Conservation (phyloP, 2,329 filamentous ascomycete species). For the Verticillium albo-atrum region DNA sequence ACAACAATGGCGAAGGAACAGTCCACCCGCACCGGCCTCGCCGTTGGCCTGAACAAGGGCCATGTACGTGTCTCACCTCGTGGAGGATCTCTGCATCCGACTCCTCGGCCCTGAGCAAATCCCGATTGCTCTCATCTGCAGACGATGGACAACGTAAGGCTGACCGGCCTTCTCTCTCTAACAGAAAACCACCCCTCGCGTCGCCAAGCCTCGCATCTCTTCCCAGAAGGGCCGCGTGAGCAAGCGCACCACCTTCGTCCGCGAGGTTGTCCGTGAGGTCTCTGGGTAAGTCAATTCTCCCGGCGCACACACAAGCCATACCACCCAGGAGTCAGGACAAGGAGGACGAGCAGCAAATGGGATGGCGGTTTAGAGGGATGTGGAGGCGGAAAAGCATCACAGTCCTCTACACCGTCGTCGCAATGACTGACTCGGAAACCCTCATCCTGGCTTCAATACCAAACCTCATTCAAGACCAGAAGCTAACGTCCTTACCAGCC, state of each 20-base stretch:
- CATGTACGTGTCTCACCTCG: slow-evolving; percentile 70
- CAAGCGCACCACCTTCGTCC: slow-evolving; percentile 95
- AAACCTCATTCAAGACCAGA: background rate
- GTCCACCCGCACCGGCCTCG: slow-evolving; percentile 52
- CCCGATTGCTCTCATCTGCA: slow-evolving; percentile 25
- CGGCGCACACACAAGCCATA: background rate
- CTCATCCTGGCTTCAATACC: background rate
- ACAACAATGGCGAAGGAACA: slow-evolving; percentile 56
- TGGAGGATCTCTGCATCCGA: slow-evolving; percentile 63
- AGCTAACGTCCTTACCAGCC: slow-evolving; percentile 45
- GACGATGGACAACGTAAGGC: slow-evolving; percentile 52
- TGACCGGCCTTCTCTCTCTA: slow-evolving; percentile 40
- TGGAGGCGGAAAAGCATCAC: background rate
- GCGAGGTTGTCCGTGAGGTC: slow-evolving; percentile 98
- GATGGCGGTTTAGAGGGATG: background rate
- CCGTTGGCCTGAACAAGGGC: slow-evolving; percentile 60
- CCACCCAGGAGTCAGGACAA: background rate
- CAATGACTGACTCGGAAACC: background rate
- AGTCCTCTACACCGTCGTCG: background rate
- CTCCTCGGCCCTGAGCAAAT: background rate
- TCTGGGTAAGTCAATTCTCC: slow-evolving; percentile 64
- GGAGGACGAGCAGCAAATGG: slow-evolving; percentile 4
- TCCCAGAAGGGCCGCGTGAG: slow-evolving; percentile 92
- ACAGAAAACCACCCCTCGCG: slow-evolving; percentile 80
- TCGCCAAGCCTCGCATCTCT: slow-evolving; percentile 73